A percentile compares a stretch with the other conserved stretches of the same genome.
phyloP scores from a whole-genome alignment of 495 filamentous ascomycete species.

The Podospora comata region DNA sequence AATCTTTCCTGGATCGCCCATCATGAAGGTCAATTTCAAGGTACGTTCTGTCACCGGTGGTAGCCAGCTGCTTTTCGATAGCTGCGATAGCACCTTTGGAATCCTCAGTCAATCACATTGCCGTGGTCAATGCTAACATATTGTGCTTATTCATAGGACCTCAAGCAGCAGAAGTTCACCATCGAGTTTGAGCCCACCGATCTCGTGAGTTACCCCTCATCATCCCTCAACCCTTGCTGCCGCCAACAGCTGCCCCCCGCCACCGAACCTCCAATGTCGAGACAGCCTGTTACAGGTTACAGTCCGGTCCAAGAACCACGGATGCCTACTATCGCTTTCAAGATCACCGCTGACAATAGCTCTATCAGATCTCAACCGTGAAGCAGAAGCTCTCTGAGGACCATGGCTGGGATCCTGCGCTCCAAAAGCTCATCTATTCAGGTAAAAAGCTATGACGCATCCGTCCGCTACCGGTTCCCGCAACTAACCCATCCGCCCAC shows the following conservation, averaged over 20 bases:
- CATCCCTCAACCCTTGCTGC: not conserved
- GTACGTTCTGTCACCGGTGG: slow-evolving; percentile 29
- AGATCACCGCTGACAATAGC: slow-evolving; percentile 20
- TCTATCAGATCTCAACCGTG: slow-evolving; percentile 71
- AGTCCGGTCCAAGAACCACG: not conserved
- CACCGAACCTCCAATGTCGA: slow-evolving; percentile 5
- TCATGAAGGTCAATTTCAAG: slow-evolving; percentile 53
- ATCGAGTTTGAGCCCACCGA: slow-evolving; percentile 92
- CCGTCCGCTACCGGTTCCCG: not conserved
- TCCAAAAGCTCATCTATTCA: slow-evolving; percentile 95
- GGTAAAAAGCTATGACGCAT: slow-evolving; percentile 54
- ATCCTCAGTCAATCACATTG: not conserved
- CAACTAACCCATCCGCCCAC: slow-evolving; percentile 5
- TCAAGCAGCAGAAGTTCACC: slow-evolving; percentile 96
- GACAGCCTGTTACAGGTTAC: not conserved
- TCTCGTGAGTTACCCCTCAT: slow-evolving; percentile 62
- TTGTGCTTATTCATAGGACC: slow-evolving; percentile 57
- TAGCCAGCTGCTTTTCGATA: not conserved
- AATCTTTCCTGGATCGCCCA: slow-evolving; percentile 26
- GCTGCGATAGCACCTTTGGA: not conserved
- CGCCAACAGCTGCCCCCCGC: slow-evolving; percentile 13
- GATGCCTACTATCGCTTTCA: not conserved
- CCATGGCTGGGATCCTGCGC: slow-evolving; percentile 85
- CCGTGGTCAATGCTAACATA: slow-evolving; percentile 24
- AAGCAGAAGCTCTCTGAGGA: slow-evolving; percentile 86